Evolutionary conservation across 441 rosid species (phyloP), one percentile per base, ranked within the genome.

Genomic region (Dalechampia spathulata): DNA sequence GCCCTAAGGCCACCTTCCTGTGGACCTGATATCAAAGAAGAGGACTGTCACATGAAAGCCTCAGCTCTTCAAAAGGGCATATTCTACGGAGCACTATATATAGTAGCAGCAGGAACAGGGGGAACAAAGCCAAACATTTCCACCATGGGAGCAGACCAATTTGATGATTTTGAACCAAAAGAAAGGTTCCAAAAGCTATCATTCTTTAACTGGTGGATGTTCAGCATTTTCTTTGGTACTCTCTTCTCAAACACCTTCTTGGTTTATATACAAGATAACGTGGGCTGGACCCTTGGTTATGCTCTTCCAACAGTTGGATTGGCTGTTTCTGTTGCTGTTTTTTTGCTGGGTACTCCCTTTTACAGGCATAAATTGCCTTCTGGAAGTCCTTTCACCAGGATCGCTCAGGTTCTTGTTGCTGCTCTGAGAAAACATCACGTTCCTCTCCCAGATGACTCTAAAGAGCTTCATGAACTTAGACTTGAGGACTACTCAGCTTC

Each of bases 131-230:
- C 96, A 0, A 92, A 89, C 77, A 89, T 92, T 14, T 89, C 95
- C 3, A 90, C 95, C 0, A 87, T 87, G 1, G 96, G 97, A 1
- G 97, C 96, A 0, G 99, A 93, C 66, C 97, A 90, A 21, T 90
- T 93, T 12, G 99, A 93, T 34, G 91, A 78, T 8, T 81, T 80
- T 3, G 81, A 90, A 5, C 77, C 83, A 0, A 87, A 77, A 34
- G 96, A 93, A 69, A 86, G 80, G 69, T 48, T 22, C 44, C 77
- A 73, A 0, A 93, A 90, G 63, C 71, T 80, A 1, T 86, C 96
- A 4, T 89, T 92, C 76, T 89, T 92, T 77, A 92, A 87, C 32
- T 89, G 97, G 95, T 93, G 96, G 95, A 79, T 89, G 92, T 89
- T 93, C 54, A 74, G 87, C 69, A 83, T 87, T 50, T 89, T 83